A percentile compares a stretch with the other conserved stretches of the same genome.
Evolutionary conservation across 2,329 filamentous ascomycete species (phyloP).

Genomic region (Microascus cirrosus): DNA sequence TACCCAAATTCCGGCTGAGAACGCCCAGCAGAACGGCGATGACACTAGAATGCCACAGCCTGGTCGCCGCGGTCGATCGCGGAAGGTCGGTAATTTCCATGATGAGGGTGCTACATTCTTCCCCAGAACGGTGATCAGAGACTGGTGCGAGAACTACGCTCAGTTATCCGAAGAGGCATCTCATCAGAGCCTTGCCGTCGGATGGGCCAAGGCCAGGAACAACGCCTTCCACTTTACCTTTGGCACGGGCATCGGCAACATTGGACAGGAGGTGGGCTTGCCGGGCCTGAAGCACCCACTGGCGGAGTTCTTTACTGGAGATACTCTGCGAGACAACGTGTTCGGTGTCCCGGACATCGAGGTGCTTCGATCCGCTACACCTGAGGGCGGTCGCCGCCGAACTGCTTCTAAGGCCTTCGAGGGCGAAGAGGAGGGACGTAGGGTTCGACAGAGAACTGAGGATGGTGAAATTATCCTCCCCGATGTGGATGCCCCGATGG

Average conservation of each 20-base stretch:
- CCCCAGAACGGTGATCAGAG: constrained; percentile 16
- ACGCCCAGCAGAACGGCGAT: constrained; percentile 10
- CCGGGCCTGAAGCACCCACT: constrained; percentile 28
- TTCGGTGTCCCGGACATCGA: constrained; percentile 16
- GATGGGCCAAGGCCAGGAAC: not conserved
- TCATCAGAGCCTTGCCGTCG: not conserved
- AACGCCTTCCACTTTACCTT: constrained; percentile 28
- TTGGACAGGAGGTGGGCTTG: constrained; percentile 19
- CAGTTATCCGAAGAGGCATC: constrained; percentile 24
- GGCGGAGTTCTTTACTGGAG: constrained; percentile 32
- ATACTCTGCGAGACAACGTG: constrained; percentile 24
- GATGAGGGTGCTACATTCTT: constrained; percentile 17
- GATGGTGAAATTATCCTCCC: constrained; percentile 10
- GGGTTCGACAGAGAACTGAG: constrained; percentile 23
- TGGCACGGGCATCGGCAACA: constrained; percentile 23
- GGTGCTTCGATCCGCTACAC: not conserved
- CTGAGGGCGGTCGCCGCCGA: constrained; percentile 23
- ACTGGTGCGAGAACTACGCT: constrained; percentile 13
- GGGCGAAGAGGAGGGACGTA: constrained; percentile 21
- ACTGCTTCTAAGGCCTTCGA: constrained; percentile 31
- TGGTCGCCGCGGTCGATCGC: constrained; percentile 13
- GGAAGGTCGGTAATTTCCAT: constrained; percentile 15
- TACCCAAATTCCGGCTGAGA: constrained; percentile 3
- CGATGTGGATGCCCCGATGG: not conserved
- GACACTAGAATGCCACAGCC: constrained; percentile 1